Evolutionary conservation across 768 basidiomycete species (phyloP).

Genomic region (Coprinopsis sp.): DNA sequence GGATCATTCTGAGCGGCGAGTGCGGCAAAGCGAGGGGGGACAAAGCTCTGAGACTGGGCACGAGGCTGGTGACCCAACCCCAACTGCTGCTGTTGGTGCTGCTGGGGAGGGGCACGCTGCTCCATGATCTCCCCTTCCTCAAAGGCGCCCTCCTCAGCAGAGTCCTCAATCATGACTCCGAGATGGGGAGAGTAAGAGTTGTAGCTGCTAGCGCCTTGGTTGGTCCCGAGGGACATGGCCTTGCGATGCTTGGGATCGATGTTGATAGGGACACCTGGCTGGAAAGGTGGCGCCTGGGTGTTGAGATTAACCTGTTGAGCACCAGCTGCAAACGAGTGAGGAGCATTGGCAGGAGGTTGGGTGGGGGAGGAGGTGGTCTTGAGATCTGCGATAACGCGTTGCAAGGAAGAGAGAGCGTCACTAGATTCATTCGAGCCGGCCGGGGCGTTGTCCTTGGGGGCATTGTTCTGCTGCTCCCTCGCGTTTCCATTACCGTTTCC

Average conservation of each 20-base stretch:
- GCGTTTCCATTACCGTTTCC: no score
- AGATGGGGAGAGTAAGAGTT: constrained; percentile 75
- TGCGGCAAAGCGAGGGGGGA: constrained; percentile 85
- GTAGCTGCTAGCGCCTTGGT: constrained; percentile 54
- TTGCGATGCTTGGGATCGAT: constrained; percentile 74
- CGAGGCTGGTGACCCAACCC: constrained; percentile 58
- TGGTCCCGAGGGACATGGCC: constrained; percentile 66
- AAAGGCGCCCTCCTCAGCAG: constrained; percentile 59
- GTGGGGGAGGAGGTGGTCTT: constrained; percentile 80
- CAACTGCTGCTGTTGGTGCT: no score
- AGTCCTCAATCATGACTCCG: constrained; percentile 83
- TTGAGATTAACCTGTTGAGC: constrained; percentile 49
- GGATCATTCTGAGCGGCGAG: constrained; percentile 69
- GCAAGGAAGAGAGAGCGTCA: constrained; percentile 81
- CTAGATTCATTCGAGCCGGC: constrained; percentile 63
- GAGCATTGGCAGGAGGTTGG: constrained; percentile 38
- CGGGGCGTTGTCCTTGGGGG: constrained; percentile 43
- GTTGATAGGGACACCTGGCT: constrained; percentile 51
- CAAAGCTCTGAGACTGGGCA: constrained; percentile 78
- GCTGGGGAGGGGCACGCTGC: constrained; percentile 41
- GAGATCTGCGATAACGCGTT: constrained; percentile 90
- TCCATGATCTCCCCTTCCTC: constrained; percentile 83
- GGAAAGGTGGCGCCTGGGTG: constrained; percentile 70
- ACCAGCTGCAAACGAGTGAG: constrained; percentile 42
- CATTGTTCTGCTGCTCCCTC: no score